Conservation (phyloP, 768 basidiomycete genomes). For the Paxillus ammoniavirescens region DNA sequence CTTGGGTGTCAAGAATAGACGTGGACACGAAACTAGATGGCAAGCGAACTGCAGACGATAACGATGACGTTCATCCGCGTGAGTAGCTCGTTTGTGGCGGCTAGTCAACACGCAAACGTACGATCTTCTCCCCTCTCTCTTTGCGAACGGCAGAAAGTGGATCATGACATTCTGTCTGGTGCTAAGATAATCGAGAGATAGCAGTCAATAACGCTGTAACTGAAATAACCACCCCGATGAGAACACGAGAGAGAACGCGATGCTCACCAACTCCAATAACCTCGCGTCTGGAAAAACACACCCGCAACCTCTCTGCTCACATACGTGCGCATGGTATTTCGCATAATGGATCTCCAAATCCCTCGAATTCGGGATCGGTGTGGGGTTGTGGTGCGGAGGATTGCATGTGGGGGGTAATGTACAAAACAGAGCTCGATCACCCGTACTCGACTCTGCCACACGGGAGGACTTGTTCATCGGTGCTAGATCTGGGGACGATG, state of each 20-base stretch:
- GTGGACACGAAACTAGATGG: conserved; percentile 58
- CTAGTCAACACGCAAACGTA: conserved; percentile 31
- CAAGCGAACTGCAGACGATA: conserved; percentile 65
- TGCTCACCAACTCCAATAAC: conserved; percentile 73
- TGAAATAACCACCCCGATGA: background rate
- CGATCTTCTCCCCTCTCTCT: conserved; percentile 85
- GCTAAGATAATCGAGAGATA: conserved; percentile 38
- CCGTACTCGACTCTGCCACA: conserved; percentile 20
- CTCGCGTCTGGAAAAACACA: conserved; percentile 85
- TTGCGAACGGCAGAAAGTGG: conserved; percentile 74
- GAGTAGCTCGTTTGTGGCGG: background rate
- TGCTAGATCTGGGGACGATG: conserved; percentile 19
- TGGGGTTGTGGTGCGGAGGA: conserved; percentile 50
- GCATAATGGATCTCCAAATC: conserved; percentile 85
- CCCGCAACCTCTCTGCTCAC: conserved; percentile 64
- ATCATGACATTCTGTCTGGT: conserved; percentile 87
- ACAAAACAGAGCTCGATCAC: conserved; percentile 54
- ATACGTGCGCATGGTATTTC: conserved; percentile 81
- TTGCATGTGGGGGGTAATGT: conserved; percentile 84
- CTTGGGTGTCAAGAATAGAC: conserved; percentile 70
- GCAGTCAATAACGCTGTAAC: background rate
- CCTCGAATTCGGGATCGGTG: conserved; percentile 58
- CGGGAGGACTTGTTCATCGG: conserved; percentile 36
- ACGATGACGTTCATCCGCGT: background rate
- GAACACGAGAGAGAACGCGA: background rate